phyloP scores from a whole-genome alignment of 169 alveolate species.

The Babesia caballi region DNA sequence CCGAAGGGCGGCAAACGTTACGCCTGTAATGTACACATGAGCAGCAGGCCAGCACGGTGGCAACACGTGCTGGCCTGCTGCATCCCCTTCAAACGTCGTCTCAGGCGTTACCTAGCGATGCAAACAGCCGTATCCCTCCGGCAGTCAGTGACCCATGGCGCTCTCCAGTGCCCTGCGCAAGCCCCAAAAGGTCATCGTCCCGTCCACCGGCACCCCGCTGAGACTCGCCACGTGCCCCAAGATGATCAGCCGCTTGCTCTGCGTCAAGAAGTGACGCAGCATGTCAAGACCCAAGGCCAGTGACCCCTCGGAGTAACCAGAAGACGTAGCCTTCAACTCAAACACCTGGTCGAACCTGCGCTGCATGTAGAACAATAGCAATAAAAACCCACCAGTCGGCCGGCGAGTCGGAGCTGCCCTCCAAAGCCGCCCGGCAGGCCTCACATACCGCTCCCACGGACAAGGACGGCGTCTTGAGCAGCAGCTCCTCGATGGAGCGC shows the following conservation, averaged over 20 bases:
- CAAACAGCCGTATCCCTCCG: too few species aligned
- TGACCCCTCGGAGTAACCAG: neutral
- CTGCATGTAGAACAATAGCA: neutral
- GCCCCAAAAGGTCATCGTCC: slow-evolving; percentile 35
- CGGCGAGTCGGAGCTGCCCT: neutral
- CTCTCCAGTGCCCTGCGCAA: slow-evolving; percentile 12
- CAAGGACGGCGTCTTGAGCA: slow-evolving; percentile 27
- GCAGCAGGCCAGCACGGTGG: too few species aligned
- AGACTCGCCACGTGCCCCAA: slow-evolving; percentile 57
- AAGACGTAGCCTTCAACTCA: slow-evolving; percentile 6
- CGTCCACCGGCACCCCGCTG: slow-evolving; percentile 32
- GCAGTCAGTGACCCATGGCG: slow-evolving; percentile 2
- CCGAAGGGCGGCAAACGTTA: too few species aligned
- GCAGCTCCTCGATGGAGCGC: slow-evolving; percentile 46
- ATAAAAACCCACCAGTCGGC: slow-evolving; percentile 29
- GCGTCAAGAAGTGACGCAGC: slow-evolving; percentile 49
- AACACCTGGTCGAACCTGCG: slow-evolving; percentile 55
- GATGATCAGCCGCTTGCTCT: slow-evolving; percentile 50
- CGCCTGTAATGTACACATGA: too few species aligned
- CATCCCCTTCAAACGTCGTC: too few species aligned
- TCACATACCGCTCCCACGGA: slow-evolving; percentile 32
- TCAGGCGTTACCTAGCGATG: too few species aligned
- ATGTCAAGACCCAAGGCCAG: slow-evolving; percentile 37
- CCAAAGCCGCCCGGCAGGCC: neutral
- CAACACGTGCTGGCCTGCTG: too few species aligned